Base-by-base conservation (phyloP, 371 early-diverging fungal species). In the Saksenaea oblongispora region DNA sequence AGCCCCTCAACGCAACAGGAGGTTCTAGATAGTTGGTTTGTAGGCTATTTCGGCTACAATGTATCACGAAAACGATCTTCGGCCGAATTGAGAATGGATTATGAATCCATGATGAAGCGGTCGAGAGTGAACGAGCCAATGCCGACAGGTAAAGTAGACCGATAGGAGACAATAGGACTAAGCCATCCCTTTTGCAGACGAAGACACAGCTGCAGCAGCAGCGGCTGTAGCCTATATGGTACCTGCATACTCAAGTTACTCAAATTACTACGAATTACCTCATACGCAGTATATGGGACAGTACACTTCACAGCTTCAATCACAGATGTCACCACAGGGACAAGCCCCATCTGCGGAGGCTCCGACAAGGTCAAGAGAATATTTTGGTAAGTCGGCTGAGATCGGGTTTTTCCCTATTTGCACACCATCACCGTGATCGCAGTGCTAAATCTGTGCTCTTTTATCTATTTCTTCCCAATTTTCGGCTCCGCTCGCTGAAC, bases 11-110 rank as follows among this genome's bases (percentile, higher is more conserved):
- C 62, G 2, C 51, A 54, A 1, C 63, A 65, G 24, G 64, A 66
- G 27, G 63, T 65, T 41, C 37, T 65, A 53, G 72, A 72, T 57
- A 65, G 58, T 42, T 72, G 72, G 68, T 63, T 65, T 60, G 61
- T 68, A 13, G 68, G 68, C n/a, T 68, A 68, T 17, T 67, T 72
- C 42, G 28, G 56, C 15, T 70, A 70, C 37, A 57, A 67, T 24
- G 35, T 59, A 42, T 58, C 70, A 24, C 51, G 70, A 35, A 69
- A 69, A 62, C 65, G 70, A 37, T 59, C 70, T 3, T 69, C 70
- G 18, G 59, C 62, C 35, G 70, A 69, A 57, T 61, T 47, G 22
- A 47, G 58, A 37, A 17, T 57, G 41, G 58, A 22, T 28, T 63
- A 31, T 27, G 28, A 56, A 24, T 41, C 28, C 17, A 44, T 57